Evolutionary conservation across 805 yeast species (phyloP).

Genomic region (Maudiozyma bulderi): DNA sequence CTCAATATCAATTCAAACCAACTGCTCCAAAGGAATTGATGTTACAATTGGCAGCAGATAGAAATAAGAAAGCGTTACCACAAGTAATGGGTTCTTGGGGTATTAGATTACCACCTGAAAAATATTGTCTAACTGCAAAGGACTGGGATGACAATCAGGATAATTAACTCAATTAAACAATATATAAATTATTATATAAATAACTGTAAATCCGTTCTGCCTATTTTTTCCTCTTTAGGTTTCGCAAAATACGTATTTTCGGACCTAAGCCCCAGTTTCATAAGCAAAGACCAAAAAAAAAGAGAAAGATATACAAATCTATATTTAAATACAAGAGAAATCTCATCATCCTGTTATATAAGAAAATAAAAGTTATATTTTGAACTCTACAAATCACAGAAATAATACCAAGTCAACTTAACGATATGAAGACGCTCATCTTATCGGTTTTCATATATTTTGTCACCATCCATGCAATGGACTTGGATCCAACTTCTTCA

Average conservation of each 20-base stretch:
- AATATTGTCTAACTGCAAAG: slow-evolving; percentile 77
- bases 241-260: too few relatives aligned
- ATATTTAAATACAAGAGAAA: too few relatives aligned
- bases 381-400: too few relatives aligned
- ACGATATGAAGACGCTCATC: too few relatives aligned
- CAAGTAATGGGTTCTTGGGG: slow-evolving; percentile 90
- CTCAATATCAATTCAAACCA: slow-evolving; percentile 94
- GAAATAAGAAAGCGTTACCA: slow-evolving; percentile 84
- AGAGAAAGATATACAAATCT: too few relatives aligned
- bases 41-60: slow-evolving; percentile 82
- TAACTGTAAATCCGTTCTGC: neutral
- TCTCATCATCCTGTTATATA: too few relatives aligned
- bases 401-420: too few relatives aligned
- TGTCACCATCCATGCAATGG: slow-evolving; percentile 11
- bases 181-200: neutral
- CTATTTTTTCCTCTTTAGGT: too few relatives aligned
- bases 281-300: too few relatives aligned
- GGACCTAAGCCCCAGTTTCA: too few relatives aligned
- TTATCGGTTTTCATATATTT: neutral
- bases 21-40: slow-evolving; percentile 82
- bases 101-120: slow-evolving; percentile 91
- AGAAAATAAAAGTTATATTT: too few relatives aligned
- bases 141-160: slow-evolving; percentile 16
- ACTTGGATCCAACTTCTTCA: slow-evolving; percentile 32
- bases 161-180: neutral